These are phyloP conservation scores for Talaromyces amestolkiae DNA, from an alignment of 2,329 filamentous ascomycete species.

Conservation along the genomic window DNA sequence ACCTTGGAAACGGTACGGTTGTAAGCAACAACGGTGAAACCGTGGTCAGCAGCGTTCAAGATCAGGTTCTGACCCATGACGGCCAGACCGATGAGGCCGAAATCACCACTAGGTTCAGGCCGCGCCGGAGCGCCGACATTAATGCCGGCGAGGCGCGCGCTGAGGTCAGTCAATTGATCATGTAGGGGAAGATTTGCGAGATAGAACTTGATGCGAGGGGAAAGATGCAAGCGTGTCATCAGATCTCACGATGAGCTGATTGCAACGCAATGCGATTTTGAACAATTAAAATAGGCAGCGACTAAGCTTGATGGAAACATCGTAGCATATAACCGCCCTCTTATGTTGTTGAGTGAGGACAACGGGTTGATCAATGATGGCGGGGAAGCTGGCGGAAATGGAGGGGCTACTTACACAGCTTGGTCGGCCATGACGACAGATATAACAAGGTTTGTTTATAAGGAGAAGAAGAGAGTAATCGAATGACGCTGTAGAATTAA, in stretches of 20 bases:
- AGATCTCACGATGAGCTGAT: neutral
- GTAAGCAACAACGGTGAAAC: conserved; percentile 96
- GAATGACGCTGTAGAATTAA: conserved; percentile 11
- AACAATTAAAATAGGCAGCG: neutral
- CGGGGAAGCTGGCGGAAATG: conserved; percentile 17
- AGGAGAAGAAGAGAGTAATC: neutral
- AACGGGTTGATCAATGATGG: conserved; percentile 11
- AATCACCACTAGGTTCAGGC: conserved; percentile 66
- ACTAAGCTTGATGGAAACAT: neutral
- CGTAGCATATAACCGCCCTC: neutral
- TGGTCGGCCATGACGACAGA: conserved; percentile 42
- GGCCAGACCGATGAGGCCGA: conserved; percentile 88
- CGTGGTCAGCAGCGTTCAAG: conserved; percentile 83
- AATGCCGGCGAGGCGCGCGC: conserved; percentile 72
- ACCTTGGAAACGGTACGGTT: conserved; percentile 99
- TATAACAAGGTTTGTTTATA: neutral
- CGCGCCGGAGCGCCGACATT: conserved; percentile 64
- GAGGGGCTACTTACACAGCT: conserved; percentile 43
- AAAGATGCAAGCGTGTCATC: neutral
- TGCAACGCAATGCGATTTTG: neutral
- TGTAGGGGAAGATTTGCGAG: neutral
- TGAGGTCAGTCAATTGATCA: conserved; percentile 49
- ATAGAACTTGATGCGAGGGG: neutral
- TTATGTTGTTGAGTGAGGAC: conserved; percentile 12
- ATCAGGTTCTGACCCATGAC: conserved; percentile 90